These are phyloP conservation scores for Bertia moriformis DNA, from an alignment of 2,329 filamentous ascomycete species.

Conservation along the genomic window DNA sequence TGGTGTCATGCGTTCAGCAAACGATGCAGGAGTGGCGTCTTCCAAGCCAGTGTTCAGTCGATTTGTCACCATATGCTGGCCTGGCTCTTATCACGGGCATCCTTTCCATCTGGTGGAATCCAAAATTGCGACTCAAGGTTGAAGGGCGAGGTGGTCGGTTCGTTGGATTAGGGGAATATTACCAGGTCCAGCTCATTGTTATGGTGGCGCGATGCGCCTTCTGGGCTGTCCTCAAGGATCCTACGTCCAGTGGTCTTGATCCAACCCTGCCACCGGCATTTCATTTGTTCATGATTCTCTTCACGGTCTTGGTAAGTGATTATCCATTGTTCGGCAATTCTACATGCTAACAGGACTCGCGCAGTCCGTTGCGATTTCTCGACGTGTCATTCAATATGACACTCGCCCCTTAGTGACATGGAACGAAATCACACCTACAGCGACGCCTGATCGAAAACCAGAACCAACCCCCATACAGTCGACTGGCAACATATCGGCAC, in stretches of 20 bases:
- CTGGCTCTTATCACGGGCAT: constrained; percentile 22
- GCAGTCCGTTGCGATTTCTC: constrained; percentile 20
- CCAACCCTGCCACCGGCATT: constrained; percentile 14
- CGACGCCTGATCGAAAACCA: constrained; percentile 4
- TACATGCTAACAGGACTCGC: background rate
- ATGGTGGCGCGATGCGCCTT: constrained; percentile 24
- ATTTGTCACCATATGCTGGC: constrained; percentile 16
- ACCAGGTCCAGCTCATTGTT: constrained; percentile 26
- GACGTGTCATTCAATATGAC: constrained; percentile 19
- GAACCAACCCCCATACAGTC: background rate
- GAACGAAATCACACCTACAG: constrained; percentile 17
- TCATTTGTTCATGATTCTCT: constrained; percentile 21
- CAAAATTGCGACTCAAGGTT: constrained; percentile 24
- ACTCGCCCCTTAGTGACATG: constrained; percentile 23
- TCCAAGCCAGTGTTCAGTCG: constrained; percentile 10
- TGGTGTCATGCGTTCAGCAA: background rate
- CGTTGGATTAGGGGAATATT: constrained; percentile 24
- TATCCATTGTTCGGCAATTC: constrained; percentile 10
- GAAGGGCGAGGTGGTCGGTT: constrained; percentile 22
- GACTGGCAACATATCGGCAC: background rate
- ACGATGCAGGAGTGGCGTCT: background rate
- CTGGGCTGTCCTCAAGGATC: constrained; percentile 24
- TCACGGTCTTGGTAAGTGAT: constrained; percentile 13
- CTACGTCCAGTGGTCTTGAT: constrained; percentile 15
- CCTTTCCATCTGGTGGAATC: constrained; percentile 31